A percentile compares a stretch with the other conserved stretches of the same genome.
These are phyloP conservation scores for Trichothecium roseum DNA, from an alignment of 2,329 filamentous ascomycete species.

Conservation along the genomic window DNA sequence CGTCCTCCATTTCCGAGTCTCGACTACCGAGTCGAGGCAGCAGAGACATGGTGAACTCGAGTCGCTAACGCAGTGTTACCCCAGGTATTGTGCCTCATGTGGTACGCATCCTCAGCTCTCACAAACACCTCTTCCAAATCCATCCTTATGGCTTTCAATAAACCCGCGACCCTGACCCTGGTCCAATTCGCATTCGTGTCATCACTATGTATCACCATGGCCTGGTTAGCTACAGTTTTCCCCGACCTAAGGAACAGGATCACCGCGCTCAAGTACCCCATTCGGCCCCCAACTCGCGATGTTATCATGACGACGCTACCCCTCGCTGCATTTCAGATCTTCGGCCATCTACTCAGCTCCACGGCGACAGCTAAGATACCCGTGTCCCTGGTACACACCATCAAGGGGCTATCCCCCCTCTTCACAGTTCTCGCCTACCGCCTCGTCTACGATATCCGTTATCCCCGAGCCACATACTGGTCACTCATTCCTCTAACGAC, in stretches of 20 bases:
- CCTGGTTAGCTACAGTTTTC: slow-evolving; percentile 64
- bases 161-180: slow-evolving; percentile 83
- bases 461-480: slow-evolving; percentile 77
- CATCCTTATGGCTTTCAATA: slow-evolving; percentile 83
- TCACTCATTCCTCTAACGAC: slow-evolving; percentile 84
- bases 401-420: slow-evolving; percentile 91
- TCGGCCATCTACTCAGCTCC: slow-evolving; percentile 86
- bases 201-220: slow-evolving; percentile 71
- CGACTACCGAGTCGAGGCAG: not conserved
- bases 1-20: not conserved
- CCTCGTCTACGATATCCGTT: slow-evolving; percentile 77
- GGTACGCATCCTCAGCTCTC: slow-evolving; percentile 91
- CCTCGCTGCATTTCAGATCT: slow-evolving; percentile 83
- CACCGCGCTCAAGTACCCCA: slow-evolving; percentile 73
- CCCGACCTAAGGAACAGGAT: slow-evolving; percentile 60
- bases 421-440: slow-evolving; percentile 94
- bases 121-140: slow-evolving; percentile 98
- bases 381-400: slow-evolving; percentile 94
- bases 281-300: slow-evolving; percentile 69
- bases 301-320: slow-evolving; percentile 84
- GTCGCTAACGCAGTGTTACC: slow-evolving; percentile 9
- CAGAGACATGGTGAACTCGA: slow-evolving; percentile 13
- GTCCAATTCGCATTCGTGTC: slow-evolving; percentile 92
- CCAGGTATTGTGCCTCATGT: slow-evolving; percentile 77
- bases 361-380: slow-evolving; percentile 91